Evolutionary conservation across 495 filamentous ascomycete genomes (phyloP).

Genomic region (Penicillium psychrofluorescens): DNA sequence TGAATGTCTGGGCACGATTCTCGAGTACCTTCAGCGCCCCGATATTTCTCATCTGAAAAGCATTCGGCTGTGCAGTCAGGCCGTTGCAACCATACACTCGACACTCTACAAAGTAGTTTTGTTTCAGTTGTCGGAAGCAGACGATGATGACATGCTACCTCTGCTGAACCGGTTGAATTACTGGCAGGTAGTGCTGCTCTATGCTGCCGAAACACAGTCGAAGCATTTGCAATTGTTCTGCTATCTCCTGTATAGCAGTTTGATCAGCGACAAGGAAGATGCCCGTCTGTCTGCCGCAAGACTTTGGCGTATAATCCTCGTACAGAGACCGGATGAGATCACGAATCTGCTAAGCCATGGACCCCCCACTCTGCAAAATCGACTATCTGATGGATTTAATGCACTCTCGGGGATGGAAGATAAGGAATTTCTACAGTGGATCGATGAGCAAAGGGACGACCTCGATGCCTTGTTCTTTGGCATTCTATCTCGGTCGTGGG

Average conservation of each 20-base stretch:
- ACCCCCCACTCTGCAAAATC: constrained; percentile 57
- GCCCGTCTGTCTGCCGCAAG: constrained; percentile 75
- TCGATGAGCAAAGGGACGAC: constrained; percentile 75
- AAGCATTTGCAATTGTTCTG: constrained; percentile 75
- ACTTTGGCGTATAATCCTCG: constrained; percentile 82
- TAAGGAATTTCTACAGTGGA: constrained; percentile 76
- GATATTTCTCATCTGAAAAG: constrained; percentile 74
- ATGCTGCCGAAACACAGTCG: constrained; percentile 63
- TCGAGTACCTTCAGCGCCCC: constrained; percentile 85
- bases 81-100: constrained; percentile 62
- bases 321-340: constrained; percentile 87
- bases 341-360: constrained; percentile 62
- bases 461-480: constrained; percentile 75
- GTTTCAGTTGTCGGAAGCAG: constrained; percentile 74
- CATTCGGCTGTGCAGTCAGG: constrained; percentile 80
- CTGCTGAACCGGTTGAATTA: constrained; percentile 83
- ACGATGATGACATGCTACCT: constrained; percentile 54
- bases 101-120: constrained; percentile 71
- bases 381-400: constrained; percentile 71
- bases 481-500: constrained; percentile 72
- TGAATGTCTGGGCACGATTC: constrained; percentile 77
- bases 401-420: constrained; percentile 83
- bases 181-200: constrained; percentile 90
- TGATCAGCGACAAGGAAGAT: constrained; percentile 54
- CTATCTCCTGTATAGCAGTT: constrained; percentile 80